Evolutionary conservation across 2,329 filamentous ascomycete species (phyloP), one percentile per base, ranked within the genome.

Genomic region (Myriangium duriaei): DNA sequence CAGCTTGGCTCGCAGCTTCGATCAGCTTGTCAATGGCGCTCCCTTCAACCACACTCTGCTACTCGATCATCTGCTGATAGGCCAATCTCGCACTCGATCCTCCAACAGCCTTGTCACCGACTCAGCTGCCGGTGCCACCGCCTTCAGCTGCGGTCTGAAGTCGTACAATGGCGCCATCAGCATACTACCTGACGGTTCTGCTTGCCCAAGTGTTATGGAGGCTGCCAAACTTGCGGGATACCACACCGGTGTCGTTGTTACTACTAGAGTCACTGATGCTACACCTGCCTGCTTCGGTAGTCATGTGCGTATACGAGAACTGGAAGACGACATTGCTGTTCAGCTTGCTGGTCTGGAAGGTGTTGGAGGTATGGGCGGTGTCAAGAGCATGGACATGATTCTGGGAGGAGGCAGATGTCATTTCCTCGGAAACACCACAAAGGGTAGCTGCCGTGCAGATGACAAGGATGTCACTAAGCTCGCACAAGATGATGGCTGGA

Each of bases 161-260:
- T 93, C 80, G 58, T 98, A 98, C 65, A 98, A 98, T 54, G 86
- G 86, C 33, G 91, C 91, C 48, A 96, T 98, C 49, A 82, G 85
- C 7, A 81, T 93, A 38, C 68, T 92, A 11, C 87, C 87, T 0
- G 79, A 92, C 58, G 76, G 81, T 48, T 75, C 76, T 18, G 85
- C 91, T 4, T 98, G 91, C 58, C 91, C 88, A 5, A 94, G 87
- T 12, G 85, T 81, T 28, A 72, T 98, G 37, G 91, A 98, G 64
- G 91, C 91, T 3, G 91, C 91, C 26, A 93, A 95, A 63, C 74
- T 76, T 49, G 81, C 83, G 6, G 91, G 91, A 11, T 96, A 95
- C 39, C 79, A 77, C 61, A 98, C 91, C 2, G 91, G 91, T 1
- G 62, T 98, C 46, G 91, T 96, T 2, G 91, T 95, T 18, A 98